A percentile compares a stretch with the other conserved stretches of the same genome.
phyloP scores from a whole-genome alignment of 352 stramenopile genomes.

The Peronospora destructor region DNA sequence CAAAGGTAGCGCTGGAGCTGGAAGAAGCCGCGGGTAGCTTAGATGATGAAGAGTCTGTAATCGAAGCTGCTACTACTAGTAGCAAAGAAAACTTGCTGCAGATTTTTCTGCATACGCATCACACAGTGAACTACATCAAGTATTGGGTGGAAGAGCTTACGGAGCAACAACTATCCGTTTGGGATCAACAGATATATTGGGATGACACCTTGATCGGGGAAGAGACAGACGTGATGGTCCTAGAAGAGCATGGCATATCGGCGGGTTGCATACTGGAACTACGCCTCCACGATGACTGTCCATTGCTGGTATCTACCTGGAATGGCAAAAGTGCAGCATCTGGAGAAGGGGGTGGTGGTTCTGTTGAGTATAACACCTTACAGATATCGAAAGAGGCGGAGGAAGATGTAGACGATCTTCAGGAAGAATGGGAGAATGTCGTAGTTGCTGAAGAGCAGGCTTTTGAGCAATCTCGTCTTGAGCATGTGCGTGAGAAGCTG shows the following conservation, averaged over 20 bases:
- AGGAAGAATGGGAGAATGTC: constrained; percentile 62
- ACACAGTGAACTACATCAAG: constrained; percentile 80
- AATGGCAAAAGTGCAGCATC: constrained; percentile 40
- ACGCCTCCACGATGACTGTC: constrained; percentile 70
- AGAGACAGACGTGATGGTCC: constrained; percentile 61
- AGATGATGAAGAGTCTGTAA: constrained; percentile 22
- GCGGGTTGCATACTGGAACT: constrained; percentile 62
- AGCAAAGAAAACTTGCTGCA: constrained; percentile 36
- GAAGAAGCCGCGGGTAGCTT: constrained; percentile 39
- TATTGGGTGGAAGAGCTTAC: constrained; percentile 77
- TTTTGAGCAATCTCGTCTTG: constrained; percentile 40
- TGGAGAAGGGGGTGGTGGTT: constrained; percentile 16
- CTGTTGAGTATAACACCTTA: constrained; percentile 67
- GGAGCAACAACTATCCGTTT: constrained; percentile 72
- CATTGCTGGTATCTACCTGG: constrained; percentile 60
- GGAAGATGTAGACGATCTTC: constrained; percentile 64
- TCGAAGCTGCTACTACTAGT: background rate
- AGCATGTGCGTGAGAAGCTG: constrained; percentile 50
- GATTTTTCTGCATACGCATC: constrained; percentile 50
- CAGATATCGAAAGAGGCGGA: constrained; percentile 80
- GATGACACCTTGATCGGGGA: constrained; percentile 70
- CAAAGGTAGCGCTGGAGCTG: constrained; percentile 61
- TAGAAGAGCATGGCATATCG: constrained; percentile 65
- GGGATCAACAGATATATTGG: constrained; percentile 77
- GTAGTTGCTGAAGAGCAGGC: constrained; percentile 48